phyloP scores from a whole-genome alignment of 2,329 filamentous ascomycete species.

The Cercospora zeina region DNA sequence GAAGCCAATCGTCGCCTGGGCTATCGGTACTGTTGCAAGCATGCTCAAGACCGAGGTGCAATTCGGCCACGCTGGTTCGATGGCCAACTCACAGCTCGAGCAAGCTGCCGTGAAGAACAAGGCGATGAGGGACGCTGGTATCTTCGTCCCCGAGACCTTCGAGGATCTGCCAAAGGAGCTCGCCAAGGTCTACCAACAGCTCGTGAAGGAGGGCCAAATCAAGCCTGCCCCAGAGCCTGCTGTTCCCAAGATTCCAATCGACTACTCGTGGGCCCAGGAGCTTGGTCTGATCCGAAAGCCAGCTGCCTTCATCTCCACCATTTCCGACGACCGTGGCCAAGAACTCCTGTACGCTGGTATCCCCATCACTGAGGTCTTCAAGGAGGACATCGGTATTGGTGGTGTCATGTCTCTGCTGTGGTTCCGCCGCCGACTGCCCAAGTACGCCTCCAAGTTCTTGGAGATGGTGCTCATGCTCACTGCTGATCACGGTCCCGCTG shows the following conservation, averaged over 20 bases:
- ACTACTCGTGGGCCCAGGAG: constrained; percentile 99
- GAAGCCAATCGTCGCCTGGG: constrained; percentile 99
- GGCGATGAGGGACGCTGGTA: constrained; percentile 90
- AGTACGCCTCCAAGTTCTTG: constrained; percentile 97
- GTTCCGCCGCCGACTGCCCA: constrained; percentile 96
- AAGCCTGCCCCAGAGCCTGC: constrained; percentile 83
- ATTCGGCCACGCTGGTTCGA: constrained; percentile 97
- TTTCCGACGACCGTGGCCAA: constrained; percentile 98
- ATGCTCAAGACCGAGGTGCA: constrained; percentile 99
- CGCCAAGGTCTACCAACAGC: constrained; percentile 79
- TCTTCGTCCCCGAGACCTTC: constrained; percentile 93
- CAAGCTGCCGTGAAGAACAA: constrained; percentile 96
- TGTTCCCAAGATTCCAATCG: constrained; percentile 98
- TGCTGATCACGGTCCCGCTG: constrained; percentile 96
- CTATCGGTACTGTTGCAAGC: constrained; percentile 97
- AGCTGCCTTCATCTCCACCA: constrained; percentile 99
- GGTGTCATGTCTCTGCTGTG: constrained; percentile 99
- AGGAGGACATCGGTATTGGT: constrained; percentile 96
- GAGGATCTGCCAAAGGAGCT: constrained; percentile 85
- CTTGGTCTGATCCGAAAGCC: constrained; percentile 99
- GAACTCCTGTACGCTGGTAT: constrained; percentile 98
- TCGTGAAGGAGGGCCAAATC: constrained; percentile 82
- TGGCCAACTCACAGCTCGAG: constrained; percentile 99
- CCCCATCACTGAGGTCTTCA: constrained; percentile 99
- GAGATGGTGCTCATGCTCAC: constrained; percentile 99